Evolutionary conservation across 2,329 filamentous ascomycete genomes (phyloP), one percentile per base, ranked within the genome.

Genomic region (Botrytis tulipae): DNA sequence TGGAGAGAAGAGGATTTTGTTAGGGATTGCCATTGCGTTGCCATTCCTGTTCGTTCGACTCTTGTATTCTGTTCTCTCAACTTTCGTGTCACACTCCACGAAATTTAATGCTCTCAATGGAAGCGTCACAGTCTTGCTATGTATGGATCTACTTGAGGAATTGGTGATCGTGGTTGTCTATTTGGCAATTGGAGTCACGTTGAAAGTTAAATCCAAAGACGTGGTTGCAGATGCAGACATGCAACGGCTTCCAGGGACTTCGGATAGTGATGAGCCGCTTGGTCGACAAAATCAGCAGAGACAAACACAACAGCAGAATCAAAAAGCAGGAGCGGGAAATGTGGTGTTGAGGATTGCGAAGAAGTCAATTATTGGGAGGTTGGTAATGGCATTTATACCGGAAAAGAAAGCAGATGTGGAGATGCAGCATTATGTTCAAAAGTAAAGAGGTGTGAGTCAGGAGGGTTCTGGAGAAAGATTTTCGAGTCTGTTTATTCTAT

Each of bases 31-130:
- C 0, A 68, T 84, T 3, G 82, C 84, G 0, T 76, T 85, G 20
- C 87, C 87, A 0, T 85, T 89, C 76, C 81, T 89, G 70, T 77
- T 86, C 6, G 82, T 88, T 16, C 84, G 87, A 40, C 77, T 89
- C 4, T 70, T 85, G 67, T 89, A 87, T 79, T 82, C 84, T 0
- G 77, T 82, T n/a, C 74, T 86, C 57, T 79, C 81, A 8, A 82
- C 82, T 29, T 88, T 86, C 78, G 75, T 82, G 35, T 74, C 81
- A 42, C 80, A 83, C n/a, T 60, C 60, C 68, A 77, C 80, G 5
- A 77, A 77, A 35, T 89, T 89, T 80, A 86, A 82, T 74, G 77
- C 82, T 35, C 76, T 84, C 37, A 81, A 77, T 42, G 84, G 85
- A 22, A 82, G 81, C 57, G 74, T 81, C 42, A 82, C 82, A 2